Evolutionary conservation across 1,284 basidiomycete species (phyloP).

Genomic region (Malassezia restricta): DNA sequence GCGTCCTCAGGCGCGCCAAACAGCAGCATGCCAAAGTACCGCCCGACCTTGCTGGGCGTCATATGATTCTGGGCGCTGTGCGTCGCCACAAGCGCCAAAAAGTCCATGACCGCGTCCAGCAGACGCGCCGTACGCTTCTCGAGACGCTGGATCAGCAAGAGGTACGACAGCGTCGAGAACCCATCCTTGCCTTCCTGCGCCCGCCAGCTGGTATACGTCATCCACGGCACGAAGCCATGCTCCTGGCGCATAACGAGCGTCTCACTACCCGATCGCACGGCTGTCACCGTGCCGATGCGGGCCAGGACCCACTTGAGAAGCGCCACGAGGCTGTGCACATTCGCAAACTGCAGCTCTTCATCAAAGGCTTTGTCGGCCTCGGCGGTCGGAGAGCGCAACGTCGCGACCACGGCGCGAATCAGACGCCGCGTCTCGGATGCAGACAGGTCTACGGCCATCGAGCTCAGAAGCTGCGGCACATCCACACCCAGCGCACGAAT

Average conservation of each 20-base stretch:
- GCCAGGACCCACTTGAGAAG: conserved; percentile 45
- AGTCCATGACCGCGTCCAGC: conserved; percentile 32
- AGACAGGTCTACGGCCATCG: conserved; percentile 40
- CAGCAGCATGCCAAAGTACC: conserved; percentile 34
- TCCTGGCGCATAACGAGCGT: conserved; percentile 36
- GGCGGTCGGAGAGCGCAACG: conserved; percentile 7
- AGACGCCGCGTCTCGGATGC: conserved; percentile 25
- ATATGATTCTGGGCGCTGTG: conserved; percentile 44
- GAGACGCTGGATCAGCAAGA: conserved; percentile 20
- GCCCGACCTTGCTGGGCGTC: conserved; percentile 35
- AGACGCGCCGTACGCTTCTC: conserved; percentile 20
- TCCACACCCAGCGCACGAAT: conserved; percentile 34
- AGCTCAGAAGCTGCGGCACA: conserved; percentile 40
- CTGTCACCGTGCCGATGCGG: conserved; percentile 34
- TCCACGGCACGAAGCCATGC: conserved; percentile 37
- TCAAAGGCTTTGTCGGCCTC: conserved; percentile 15
- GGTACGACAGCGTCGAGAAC: conserved; percentile 24
- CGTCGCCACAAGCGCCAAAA: conserved; percentile 36
- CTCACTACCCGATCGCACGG: conserved; percentile 18
- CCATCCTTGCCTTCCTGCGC: conserved; percentile 25
- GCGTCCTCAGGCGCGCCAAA: conserved; percentile 45
- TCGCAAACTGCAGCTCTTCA: conserved; percentile 35
- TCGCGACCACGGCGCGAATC: conserved; percentile 19
- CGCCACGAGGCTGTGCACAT: conserved; percentile 38
- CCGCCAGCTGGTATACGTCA: conserved; percentile 36